Conservation (phyloP, 352 stramenopile species). For the Pythium dissimile region DNA sequence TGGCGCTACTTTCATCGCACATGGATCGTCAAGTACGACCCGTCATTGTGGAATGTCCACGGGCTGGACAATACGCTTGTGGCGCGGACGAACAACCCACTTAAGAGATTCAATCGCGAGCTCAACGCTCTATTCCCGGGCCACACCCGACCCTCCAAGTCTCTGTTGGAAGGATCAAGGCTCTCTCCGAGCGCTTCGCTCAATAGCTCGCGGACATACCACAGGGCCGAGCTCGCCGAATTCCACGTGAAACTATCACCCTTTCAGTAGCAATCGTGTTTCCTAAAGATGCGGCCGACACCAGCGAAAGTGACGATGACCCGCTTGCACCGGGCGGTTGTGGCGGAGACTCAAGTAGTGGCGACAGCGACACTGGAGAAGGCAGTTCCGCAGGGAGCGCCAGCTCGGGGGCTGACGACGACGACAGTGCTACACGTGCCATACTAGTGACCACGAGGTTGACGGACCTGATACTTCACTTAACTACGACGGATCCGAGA, state of each 20-base stretch:
- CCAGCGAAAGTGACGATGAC: no score
- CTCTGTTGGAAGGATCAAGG: background rate
- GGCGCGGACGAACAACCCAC: conserved; percentile 8
- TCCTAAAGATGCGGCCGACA: no score
- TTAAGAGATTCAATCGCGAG: conserved; percentile 10
- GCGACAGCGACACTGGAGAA: background rate
- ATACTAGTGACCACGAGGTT: background rate
- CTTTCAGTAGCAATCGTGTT: background rate
- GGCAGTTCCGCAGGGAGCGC: background rate
- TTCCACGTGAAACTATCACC: background rate
- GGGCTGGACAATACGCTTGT: background rate
- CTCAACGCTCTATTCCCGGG: background rate
- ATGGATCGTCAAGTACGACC: conserved; percentile 1
- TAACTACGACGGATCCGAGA: background rate
- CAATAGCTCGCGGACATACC: background rate
- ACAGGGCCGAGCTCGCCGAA: background rate
- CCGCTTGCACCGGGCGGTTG: background rate
- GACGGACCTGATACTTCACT: background rate
- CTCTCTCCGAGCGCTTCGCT: background rate
- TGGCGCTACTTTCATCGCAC: conserved; percentile 6
- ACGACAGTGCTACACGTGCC: no score
- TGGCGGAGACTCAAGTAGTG: background rate
- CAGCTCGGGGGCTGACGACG: background rate
- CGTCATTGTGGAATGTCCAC: conserved; percentile 2
- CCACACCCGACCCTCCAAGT: background rate